Evolutionary conservation across 176 grass and related monocot genomes (phyloP).

Genomic region (Saccharum officinarum): DNA sequence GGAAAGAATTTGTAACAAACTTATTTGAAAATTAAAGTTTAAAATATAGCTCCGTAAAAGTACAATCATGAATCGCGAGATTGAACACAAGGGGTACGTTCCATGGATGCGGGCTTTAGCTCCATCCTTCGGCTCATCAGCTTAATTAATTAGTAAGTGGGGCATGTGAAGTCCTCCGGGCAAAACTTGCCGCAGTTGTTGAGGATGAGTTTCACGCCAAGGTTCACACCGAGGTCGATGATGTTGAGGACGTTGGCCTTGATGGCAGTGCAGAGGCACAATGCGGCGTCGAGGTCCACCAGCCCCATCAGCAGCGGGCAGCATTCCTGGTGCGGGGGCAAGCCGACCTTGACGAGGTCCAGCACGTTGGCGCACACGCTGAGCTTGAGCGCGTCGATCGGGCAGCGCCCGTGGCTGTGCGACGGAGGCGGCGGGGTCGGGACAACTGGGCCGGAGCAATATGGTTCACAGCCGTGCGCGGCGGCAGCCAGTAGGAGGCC

Average conservation of each 20-base stretch:
- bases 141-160: background rate
- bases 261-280: constrained; percentile 29
- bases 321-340: background rate
- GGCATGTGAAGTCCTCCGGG: constrained; percentile 29
- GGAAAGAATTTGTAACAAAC: too few species aligned
- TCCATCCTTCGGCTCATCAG: background rate
- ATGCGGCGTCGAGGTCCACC: constrained; percentile 12
- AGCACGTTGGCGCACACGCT: constrained; percentile 37
- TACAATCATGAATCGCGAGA: too few species aligned
- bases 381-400: constrained; percentile 18
- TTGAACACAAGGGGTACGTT: too few species aligned
- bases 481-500: constrained; percentile 24
- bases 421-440: background rate
- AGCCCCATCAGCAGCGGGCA: constrained; percentile 2
- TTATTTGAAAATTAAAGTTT: too few species aligned
- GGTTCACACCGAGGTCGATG: background rate
- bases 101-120: too few species aligned
- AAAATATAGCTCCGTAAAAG: too few species aligned
- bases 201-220: background rate
- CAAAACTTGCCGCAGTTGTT: constrained; percentile 22
- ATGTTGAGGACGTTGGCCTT: constrained; percentile 6
- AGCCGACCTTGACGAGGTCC: background rate
- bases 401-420: background rate
- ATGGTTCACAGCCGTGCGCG: background rate
- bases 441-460: background rate